Percentiles rank a stretch among this genome's conserved stretches.
These are phyloP conservation scores for Pleurotus ostreatus DNA, from an alignment of 768 basidiomycete genomes.

Conservation along the genomic window DNA sequence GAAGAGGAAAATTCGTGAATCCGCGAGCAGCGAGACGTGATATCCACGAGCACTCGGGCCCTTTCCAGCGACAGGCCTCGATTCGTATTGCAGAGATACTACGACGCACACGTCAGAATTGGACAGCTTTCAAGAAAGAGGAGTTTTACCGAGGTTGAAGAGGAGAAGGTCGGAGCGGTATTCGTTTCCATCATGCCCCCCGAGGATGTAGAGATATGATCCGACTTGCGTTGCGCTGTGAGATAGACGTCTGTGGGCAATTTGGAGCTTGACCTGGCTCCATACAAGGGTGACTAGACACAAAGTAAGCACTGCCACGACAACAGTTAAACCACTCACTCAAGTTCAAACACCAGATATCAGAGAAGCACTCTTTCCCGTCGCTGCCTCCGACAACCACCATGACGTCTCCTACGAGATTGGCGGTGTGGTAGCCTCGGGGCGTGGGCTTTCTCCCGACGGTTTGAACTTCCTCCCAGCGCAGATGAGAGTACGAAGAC, in stretches of 20 bases:
- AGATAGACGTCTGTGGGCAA: slow-evolving; percentile 50
- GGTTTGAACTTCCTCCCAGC: slow-evolving; percentile 60
- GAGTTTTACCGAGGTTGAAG: slow-evolving; percentile 75
- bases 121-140: background rate
- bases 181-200: slow-evolving; percentile 79
- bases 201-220: slow-evolving; percentile 85
- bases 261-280: slow-evolving; percentile 39
- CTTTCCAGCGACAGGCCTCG: slow-evolving; percentile 61
- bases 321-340: slow-evolving; percentile 43
- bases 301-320: background rate
- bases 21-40: slow-evolving; percentile 77
- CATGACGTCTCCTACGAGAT: slow-evolving; percentile 82
- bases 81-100: slow-evolving; percentile 87
- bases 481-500: slow-evolving; percentile 27
- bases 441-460: slow-evolving; percentile 52
- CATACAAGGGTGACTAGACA: slow-evolving; percentile 39
- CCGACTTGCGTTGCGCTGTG: slow-evolving; percentile 91
- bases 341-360: slow-evolving; percentile 84
- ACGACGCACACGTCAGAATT: too few species aligned
- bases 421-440: slow-evolving; percentile 89
- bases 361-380: slow-evolving; percentile 82
- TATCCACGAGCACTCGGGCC: slow-evolving; percentile 78
- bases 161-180: slow-evolving; percentile 75
- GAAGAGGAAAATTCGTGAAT: slow-evolving; percentile 80
- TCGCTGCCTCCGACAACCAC: slow-evolving; percentile 90